These are phyloP conservation scores for Apiotrichum siamense DNA, from an alignment of 1,284 basidiomycete genomes.

Conservation along the genomic window DNA sequence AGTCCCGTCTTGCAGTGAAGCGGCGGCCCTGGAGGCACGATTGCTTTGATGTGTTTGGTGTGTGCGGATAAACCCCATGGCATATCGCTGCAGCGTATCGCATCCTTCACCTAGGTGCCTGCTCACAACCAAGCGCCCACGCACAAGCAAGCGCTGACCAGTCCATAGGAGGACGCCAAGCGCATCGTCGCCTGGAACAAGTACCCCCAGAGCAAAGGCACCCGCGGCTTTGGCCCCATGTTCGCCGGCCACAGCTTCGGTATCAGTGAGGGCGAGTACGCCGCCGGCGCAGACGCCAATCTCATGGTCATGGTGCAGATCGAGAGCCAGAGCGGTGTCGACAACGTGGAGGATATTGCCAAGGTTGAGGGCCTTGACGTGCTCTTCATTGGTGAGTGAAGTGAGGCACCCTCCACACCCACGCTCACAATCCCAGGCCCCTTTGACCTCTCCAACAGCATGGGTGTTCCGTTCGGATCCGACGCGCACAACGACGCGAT, in stretches of 20 bases:
- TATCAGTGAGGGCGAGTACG: slow-evolving; percentile 50
- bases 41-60: no score
- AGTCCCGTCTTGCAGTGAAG: slow-evolving; percentile 1
- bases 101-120: no score
- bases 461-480: slow-evolving; percentile 24
- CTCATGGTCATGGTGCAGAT: slow-evolving; percentile 61
- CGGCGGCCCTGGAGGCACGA: no score
- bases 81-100: no score
- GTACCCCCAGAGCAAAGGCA: slow-evolving; percentile 21
- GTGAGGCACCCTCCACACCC: not conserved
- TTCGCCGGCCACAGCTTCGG: slow-evolving; percentile 18
- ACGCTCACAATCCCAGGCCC: slow-evolving; percentile 42
- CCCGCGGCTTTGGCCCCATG: slow-evolving; percentile 24
- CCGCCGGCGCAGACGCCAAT: slow-evolving; percentile 54
- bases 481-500: slow-evolving; percentile 54
- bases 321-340: slow-evolving; percentile 57
- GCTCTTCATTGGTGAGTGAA: slow-evolving; percentile 55
- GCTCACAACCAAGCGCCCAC: no score
- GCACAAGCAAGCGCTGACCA: not conserved
- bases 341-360: slow-evolving; percentile 59
- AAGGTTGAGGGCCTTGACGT: slow-evolving; percentile 59
- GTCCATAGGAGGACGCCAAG: slow-evolving; percentile 17
- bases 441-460: slow-evolving; percentile 55
- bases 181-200: slow-evolving; percentile 20
- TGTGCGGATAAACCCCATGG: no score